A percentile compares a stretch with the other conserved stretches of the same genome.
Conservation (phyloP, 768 basidiomycete genomes). For the Amanita exitialis region DNA sequence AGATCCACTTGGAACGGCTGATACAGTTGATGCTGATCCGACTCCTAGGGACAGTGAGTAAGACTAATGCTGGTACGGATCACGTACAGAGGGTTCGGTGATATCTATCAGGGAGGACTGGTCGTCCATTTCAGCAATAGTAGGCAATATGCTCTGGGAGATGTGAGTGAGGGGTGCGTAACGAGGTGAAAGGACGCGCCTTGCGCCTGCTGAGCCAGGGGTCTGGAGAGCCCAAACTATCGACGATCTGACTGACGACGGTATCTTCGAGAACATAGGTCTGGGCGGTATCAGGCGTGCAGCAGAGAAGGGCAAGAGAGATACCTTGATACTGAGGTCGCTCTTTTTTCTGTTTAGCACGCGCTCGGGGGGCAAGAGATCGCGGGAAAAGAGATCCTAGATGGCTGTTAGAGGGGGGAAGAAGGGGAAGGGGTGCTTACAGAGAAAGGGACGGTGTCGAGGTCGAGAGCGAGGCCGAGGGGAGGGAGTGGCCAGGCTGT, state of each 20-base stretch:
- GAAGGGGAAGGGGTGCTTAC: too few species aligned
- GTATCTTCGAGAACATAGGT: constrained; percentile 1
- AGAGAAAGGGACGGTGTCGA: constrained; percentile 4
- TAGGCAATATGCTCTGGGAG: constrained; percentile 1
- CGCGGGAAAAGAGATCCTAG: not conserved
- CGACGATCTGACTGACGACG: constrained; percentile 1
- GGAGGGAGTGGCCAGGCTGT: constrained; percentile 1
- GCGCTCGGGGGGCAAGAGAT: not conserved
- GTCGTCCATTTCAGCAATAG: constrained; percentile 4
- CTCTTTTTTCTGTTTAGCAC: constrained; percentile 1
- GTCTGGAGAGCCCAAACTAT: not conserved
- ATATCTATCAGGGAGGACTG: not conserved
- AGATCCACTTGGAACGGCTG: not conserved
- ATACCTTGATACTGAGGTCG: constrained; percentile 5
- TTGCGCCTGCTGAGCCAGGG: constrained; percentile 3
- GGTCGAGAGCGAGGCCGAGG: constrained; percentile 2
- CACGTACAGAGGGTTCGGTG: too few species aligned
- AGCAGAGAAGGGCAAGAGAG: not conserved
- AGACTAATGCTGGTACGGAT: not conserved
- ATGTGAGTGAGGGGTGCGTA: too few species aligned
- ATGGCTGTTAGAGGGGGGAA: too few species aligned
- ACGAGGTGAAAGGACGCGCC: not conserved
- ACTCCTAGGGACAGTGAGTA: not conserved
- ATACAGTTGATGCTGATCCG: not conserved
- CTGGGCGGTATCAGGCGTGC: not conserved